Evolutionary conservation across 1,139 yeast species (phyloP), one percentile per base, ranked within the genome.

Genomic region (Candida neerlandica): DNA sequence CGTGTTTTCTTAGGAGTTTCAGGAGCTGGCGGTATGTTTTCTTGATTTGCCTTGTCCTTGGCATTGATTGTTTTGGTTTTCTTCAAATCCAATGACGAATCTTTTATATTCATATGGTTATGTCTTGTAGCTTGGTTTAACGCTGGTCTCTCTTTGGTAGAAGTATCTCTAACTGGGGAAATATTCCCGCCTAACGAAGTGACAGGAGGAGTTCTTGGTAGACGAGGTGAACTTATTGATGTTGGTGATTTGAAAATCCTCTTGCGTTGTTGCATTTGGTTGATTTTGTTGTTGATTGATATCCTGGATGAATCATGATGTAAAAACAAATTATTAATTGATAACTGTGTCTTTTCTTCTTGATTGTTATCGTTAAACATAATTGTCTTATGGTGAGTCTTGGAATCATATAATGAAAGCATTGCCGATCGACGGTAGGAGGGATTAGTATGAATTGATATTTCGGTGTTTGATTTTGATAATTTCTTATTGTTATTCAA

Each of bases 391-490:
- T 70, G 68, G 59, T 69, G 69, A 34, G 65, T 60, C 44, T 63
- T 64, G 51, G 66, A 65, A 52, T 80, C 84, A 55, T 80, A 76
- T 52, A 81, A 66, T 5, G 82, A 78, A 46, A 81, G 67, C 74
- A 81, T 78, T 4, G 82, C 83, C 35, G 82, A 78, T 48, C 85
- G 69, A 59, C 85, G 70, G 55, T 71, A 75, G 10, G 82, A 72
- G 2, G 85, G 82, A 55, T 80, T 80, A 3, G 77, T 72, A 47
- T 69, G 75, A 52, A 81, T 61, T 4, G 78, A 73, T 51, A 66
- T 59, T 51, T 74, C 78, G 1, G 78, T 71, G 43, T 56, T 63
- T 27, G 73, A 65, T 61, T 70, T 67, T n/a, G 70, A 59, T 43
- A 68, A 47, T 47, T 63, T 64, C 27, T 61, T 60, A 26, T 45